A percentile compares a stretch with the other conserved stretches of the same genome.
phyloP scores from a whole-genome alignment of 2,329 filamentous ascomycete species.

The Didymosphaeria variabile region DNA sequence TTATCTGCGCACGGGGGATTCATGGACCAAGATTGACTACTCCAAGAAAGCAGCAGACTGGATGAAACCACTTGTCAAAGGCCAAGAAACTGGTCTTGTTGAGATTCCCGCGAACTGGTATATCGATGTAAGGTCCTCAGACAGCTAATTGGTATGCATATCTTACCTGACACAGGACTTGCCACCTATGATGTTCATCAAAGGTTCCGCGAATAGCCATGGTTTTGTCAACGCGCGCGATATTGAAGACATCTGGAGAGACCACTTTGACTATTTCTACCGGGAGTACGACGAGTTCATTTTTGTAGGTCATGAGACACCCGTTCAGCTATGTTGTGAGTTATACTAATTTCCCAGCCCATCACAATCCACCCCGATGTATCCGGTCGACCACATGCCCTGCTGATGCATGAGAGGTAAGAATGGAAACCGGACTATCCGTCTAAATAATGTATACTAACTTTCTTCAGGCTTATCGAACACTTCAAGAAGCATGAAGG shows the following conservation, averaged over 20 bases:
- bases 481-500: conserved; percentile 71
- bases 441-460: background rate
- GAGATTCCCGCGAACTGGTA: conserved; percentile 74
- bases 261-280: conserved; percentile 78
- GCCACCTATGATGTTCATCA: conserved; percentile 78
- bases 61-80: conserved; percentile 72
- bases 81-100: conserved; percentile 68
- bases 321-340: background rate
- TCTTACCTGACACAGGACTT: conserved; percentile 28
- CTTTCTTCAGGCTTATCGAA: conserved; percentile 65
- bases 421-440: conserved; percentile 24
- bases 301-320: conserved; percentile 53
- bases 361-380: conserved; percentile 78
- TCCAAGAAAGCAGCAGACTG: conserved; percentile 67
- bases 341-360: conserved; percentile 48
- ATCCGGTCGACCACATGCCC: conserved; percentile 71
- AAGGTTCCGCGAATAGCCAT: conserved; percentile 70
- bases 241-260: conserved; percentile 71
- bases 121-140: conserved; percentile 61
- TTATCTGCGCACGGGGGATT: conserved; percentile 69
- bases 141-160: conserved; percentile 51
- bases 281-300: conserved; percentile 79
- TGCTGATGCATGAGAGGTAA: conserved; percentile 76
- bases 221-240: conserved; percentile 66
- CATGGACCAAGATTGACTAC: conserved; percentile 75